These are phyloP conservation scores for Thraustotheca clavata DNA, from an alignment of 352 stramenopile genomes.

Conservation along the genomic window DNA sequence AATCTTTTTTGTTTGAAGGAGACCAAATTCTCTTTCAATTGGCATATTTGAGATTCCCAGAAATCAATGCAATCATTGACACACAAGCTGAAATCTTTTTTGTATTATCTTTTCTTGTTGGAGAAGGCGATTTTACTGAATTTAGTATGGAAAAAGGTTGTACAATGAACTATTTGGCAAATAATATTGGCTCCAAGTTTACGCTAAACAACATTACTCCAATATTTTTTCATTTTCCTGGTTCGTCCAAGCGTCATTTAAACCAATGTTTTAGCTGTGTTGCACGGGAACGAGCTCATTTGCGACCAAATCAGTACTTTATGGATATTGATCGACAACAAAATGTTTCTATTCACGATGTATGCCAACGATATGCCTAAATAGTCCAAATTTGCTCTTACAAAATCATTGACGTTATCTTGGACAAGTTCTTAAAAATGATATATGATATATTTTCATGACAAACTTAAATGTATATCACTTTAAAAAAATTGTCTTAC, in stretches of 20 bases:
- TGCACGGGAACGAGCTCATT: background rate
- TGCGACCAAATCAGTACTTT: background rate
- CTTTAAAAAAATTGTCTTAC: no score
- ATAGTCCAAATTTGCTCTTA: no score
- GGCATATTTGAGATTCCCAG: constrained; percentile 7
- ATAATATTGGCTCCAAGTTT: background rate
- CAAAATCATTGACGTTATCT: no score
- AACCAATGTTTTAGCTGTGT: background rate
- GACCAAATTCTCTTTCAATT: constrained; percentile 19
- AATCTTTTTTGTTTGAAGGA: constrained; percentile 8
- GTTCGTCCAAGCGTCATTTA: background rate
- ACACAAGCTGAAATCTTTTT: constrained; percentile 16
- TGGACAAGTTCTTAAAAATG: no score
- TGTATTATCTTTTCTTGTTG: constrained; percentile 7
- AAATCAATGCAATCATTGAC: constrained; percentile 17
- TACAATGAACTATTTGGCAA: background rate
- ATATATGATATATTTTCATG: no score
- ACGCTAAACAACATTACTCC: background rate
- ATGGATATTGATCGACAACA: background rate
- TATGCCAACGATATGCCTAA: constrained; percentile 1
- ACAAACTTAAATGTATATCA: no score
- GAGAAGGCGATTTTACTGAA: background rate
- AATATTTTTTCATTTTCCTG: constrained; percentile 17
- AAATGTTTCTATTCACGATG: background rate
- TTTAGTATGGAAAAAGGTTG: background rate